A percentile compares a stretch with the other conserved stretches of the same genome.
phyloP scores from a whole-genome alignment of 805 yeast genomes.

The Monosporozyma yasuniensis region DNA sequence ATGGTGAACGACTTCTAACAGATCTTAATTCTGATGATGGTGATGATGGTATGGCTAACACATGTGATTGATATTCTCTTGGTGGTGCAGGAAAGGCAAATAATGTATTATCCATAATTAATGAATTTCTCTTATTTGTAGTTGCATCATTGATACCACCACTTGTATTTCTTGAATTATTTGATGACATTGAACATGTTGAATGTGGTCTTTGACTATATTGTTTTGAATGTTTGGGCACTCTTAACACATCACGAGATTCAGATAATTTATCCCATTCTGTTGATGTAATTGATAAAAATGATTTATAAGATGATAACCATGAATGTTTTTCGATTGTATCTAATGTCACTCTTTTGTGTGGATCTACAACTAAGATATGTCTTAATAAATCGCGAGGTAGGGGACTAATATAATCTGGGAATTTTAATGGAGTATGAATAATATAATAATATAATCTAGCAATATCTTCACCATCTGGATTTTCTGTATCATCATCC shows the following conservation, averaged over 20 bases:
- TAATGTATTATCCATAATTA: constrained; percentile 27
- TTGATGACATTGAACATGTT: constrained; percentile 30
- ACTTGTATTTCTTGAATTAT: constrained; percentile 5
- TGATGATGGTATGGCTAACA: constrained; percentile 39
- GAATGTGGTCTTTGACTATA: constrained; percentile 23
- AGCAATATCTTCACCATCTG: constrained; percentile 90
- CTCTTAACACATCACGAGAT: constrained; percentile 6
- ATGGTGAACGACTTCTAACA: constrained; percentile 11
- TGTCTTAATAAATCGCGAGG: constrained; percentile 86
- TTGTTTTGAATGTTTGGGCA: constrained; percentile 11
- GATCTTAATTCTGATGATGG: constrained; percentile 22
- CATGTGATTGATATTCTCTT: constrained; percentile 57
- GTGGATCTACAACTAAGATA: constrained; percentile 78
- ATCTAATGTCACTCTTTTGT: constrained; percentile 55
- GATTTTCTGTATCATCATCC: constrained; percentile 95
- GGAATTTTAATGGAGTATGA: constrained; percentile 84
- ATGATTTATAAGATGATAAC: constrained; percentile 76
- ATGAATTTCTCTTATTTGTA: constrained; percentile 33
- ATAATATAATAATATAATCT: constrained; percentile 86
- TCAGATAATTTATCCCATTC: constrained; percentile 69
- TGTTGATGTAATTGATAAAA: constrained; percentile 74
- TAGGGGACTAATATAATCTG: constrained; percentile 83
- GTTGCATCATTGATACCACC: constrained; percentile 30
- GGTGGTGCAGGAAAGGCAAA: constrained; percentile 54
- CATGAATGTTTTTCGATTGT: constrained; percentile 79